Evolutionary conservation across 768 basidiomycete genomes (phyloP), one percentile per base, ranked within the genome.

Genomic region (Rhizopogon rudus): DNA sequence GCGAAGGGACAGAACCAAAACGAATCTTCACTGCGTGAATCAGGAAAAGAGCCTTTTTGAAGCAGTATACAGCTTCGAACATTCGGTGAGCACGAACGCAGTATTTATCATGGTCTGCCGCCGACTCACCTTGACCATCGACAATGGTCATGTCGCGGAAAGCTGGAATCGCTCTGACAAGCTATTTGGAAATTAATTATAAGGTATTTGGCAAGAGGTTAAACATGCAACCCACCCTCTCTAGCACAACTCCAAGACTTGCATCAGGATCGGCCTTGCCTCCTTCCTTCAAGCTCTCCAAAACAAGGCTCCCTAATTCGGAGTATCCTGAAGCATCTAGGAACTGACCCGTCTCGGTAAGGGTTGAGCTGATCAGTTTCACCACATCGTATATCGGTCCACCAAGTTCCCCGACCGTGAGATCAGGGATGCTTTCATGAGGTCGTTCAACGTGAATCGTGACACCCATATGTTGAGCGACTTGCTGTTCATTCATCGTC

Each of bases 21-120:
- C 89, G 84, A 43, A 86, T 67, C 25, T 69, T 71, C 50, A 94
- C 71, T 25, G 83, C 84, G 58, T 90, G 82, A 51, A 93, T 74
- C 51, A 94, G 79, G 69, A 92, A 91, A 33, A 96, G 74, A 2
- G 88, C 91, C 65, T 94, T 96, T 71, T 93, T 93, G 79, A 93
- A 91, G 65, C 90, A 83, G 71, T 91, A 94, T 22, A 93, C 77
- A n/a, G 82, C 90, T 92, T 37, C 54, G 44, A 22, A 42, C 22
- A 33, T 49, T 25, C 14, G 39, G 31, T 45, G 33, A 48, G 44
- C 49, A 3, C 54, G 48, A 39, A 20, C 13, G 22, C 33, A 58
- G 44, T 42, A 46, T 22, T 40, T 29, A 20, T n/a, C 39, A 49
- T 42, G 40, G 54, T 51, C 39, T n/a, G 56, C 61, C 46, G 57